Evolutionary conservation across 139 green algal genomes (phyloP).

Genomic region (Chlamydomonas urium): DNA sequence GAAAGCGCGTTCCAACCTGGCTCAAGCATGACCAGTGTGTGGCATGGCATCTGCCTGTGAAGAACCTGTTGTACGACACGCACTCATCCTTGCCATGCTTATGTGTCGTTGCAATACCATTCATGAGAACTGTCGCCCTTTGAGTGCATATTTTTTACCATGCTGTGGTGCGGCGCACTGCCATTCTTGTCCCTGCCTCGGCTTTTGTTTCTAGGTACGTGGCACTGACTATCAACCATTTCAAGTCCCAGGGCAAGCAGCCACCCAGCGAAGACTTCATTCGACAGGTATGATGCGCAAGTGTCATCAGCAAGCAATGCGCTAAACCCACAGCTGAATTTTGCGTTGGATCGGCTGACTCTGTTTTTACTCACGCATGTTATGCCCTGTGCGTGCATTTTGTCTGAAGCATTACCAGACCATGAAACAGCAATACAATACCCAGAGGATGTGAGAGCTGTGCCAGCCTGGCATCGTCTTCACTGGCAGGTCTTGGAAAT

Average conservation of each 20-base stretch:
- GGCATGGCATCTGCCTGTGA: no score
- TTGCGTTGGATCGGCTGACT: background rate
- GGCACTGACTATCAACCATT: constrained; percentile 16
- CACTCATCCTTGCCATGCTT: no score
- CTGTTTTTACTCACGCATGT: background rate
- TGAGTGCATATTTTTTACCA: background rate
- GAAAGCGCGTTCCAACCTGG: no score
- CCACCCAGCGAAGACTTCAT: constrained; percentile 22
- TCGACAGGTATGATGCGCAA: constrained; percentile 6
- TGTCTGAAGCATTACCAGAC: background rate
- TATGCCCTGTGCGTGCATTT: background rate
- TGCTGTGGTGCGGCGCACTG: background rate
- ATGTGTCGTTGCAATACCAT: no score
- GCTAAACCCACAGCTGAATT: background rate
- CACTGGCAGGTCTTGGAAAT: no score
- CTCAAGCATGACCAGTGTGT: no score
- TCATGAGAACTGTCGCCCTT: no score
- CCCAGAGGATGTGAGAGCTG: no score
- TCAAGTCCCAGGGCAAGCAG: constrained; percentile 19
- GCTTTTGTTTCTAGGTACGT: constrained; percentile 26
- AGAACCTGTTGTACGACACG: no score
- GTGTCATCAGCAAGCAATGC: background rate
- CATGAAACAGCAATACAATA: constrained; percentile 9
- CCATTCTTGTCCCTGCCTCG: no score
- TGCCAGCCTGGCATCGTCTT: no score